Conservation (phyloP, 1,284 basidiomycete species). For the Irpex sp. region DNA sequence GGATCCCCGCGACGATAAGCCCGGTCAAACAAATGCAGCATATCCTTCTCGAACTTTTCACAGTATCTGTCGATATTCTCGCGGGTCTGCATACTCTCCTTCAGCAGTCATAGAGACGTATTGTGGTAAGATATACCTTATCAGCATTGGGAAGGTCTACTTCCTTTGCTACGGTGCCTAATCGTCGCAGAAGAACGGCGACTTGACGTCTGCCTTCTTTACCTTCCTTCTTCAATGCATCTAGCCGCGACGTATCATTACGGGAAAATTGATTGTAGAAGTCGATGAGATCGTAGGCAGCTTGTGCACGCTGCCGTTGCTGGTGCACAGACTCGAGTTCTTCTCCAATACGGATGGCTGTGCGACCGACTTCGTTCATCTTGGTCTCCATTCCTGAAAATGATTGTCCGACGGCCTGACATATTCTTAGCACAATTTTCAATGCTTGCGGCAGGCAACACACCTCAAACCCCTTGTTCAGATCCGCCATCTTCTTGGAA, state of each 20-base stretch:
- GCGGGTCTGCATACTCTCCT: constrained; percentile 50
- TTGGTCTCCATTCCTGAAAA: constrained; percentile 83
- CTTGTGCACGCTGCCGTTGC: constrained; percentile 89
- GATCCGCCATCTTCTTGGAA: constrained; percentile 87
- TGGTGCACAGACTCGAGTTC: constrained; percentile 95
- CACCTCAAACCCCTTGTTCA: constrained; percentile 92
- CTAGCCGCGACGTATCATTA: constrained; percentile 78
- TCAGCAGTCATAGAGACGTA: background rate
- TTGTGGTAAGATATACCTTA: constrained; percentile 46
- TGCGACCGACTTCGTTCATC: constrained; percentile 93
- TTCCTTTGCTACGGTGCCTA: constrained; percentile 90
- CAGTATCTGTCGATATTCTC: constrained; percentile 94
- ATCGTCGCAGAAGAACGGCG: constrained; percentile 84
- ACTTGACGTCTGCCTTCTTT: constrained; percentile 86
- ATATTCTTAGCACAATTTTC: background rate
- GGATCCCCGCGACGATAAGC: constrained; percentile 97
- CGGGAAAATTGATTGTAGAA: constrained; percentile 93
- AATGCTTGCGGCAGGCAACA: constrained; percentile 14
- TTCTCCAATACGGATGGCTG: constrained; percentile 94
- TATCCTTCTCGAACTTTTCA: constrained; percentile 98
- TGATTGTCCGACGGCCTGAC: constrained; percentile 75
- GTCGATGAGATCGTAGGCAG: constrained; percentile 92
- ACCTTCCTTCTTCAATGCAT: constrained; percentile 82
- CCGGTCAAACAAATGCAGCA: constrained; percentile 93
- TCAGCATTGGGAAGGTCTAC: constrained; percentile 82